phyloP scores from a whole-genome alignment of 2,329 filamentous ascomycete species.

The Mycosphaerella sp. region DNA sequence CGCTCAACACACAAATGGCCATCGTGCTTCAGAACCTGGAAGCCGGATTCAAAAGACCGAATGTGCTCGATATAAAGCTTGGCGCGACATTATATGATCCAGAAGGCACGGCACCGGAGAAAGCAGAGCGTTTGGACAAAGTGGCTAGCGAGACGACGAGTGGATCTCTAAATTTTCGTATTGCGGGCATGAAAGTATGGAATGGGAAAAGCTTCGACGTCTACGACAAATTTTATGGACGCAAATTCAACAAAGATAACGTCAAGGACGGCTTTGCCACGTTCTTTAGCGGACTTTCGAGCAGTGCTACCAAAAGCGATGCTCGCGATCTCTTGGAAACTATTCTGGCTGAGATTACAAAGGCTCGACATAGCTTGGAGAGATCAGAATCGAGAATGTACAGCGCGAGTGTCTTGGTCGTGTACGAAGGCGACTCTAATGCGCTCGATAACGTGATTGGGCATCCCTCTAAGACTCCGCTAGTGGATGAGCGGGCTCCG shows the following conservation, averaged over 20 bases:
- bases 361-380: constrained; percentile 52
- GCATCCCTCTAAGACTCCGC: constrained; percentile 33
- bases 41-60: constrained; percentile 72
- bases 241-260: constrained; percentile 51
- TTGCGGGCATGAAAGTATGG: constrained; percentile 61
- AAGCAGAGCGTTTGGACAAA: constrained; percentile 54
- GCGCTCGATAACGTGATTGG: constrained; percentile 47
- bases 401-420: constrained; percentile 57
- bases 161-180: constrained; percentile 55
- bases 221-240: constrained; percentile 62
- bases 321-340: constrained; percentile 42
- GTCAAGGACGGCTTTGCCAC: constrained; percentile 53
- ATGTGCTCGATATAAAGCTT: constrained; percentile 90
- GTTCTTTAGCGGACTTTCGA: constrained; percentile 44
- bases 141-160: constrained; percentile 56
- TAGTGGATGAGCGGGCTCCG: constrained; percentile 22
- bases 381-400: constrained; percentile 63
- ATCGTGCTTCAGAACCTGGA: constrained; percentile 83
- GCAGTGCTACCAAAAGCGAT: constrained; percentile 38
- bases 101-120: constrained; percentile 56
- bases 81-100: constrained; percentile 74
- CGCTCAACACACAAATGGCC: constrained; percentile 67
- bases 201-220: constrained; percentile 46
- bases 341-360: constrained; percentile 33
- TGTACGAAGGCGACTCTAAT: constrained; percentile 59